phyloP scores from a whole-genome alignment of 164 flowering plant species.

The Macadamia integrifolia region DNA sequence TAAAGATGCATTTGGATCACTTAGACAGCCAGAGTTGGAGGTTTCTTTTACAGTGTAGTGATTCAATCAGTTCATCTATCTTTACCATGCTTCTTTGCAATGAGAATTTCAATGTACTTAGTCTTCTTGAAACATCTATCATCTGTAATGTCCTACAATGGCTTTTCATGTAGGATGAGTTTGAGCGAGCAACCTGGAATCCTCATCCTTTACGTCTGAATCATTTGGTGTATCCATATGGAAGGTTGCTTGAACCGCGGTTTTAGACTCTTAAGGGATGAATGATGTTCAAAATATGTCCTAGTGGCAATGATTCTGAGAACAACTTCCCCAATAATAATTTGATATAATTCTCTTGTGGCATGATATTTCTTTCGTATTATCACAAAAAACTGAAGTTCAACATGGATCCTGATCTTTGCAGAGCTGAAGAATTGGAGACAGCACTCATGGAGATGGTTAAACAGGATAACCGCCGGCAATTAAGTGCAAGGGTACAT shows the following conservation, averaged over 20 bases:
- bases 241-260: background rate
- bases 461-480: slow-evolving; percentile 72
- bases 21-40: no score
- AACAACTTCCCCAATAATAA: background rate
- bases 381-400: background rate
- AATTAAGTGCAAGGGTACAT: slow-evolving; percentile 77
- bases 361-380: background rate
- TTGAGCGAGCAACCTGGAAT: background rate
- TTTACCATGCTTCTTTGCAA: no score
- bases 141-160: no score
- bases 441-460: slow-evolving; percentile 93
- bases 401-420: slow-evolving; percentile 12
- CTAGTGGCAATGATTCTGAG: background rate
- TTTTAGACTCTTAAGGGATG: background rate
- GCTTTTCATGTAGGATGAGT: background rate
- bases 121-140: no score
- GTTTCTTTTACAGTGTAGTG: no score
- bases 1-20: no score
- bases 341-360: background rate
- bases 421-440: slow-evolving; percentile 94
- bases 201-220: background rate
- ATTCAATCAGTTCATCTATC: no score
- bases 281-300: background rate
- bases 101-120: no score
- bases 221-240: background rate